These are phyloP conservation scores for Xanthoparmelia taractica DNA, from an alignment of 495 filamentous ascomycete genomes.

Conservation along the genomic window DNA sequence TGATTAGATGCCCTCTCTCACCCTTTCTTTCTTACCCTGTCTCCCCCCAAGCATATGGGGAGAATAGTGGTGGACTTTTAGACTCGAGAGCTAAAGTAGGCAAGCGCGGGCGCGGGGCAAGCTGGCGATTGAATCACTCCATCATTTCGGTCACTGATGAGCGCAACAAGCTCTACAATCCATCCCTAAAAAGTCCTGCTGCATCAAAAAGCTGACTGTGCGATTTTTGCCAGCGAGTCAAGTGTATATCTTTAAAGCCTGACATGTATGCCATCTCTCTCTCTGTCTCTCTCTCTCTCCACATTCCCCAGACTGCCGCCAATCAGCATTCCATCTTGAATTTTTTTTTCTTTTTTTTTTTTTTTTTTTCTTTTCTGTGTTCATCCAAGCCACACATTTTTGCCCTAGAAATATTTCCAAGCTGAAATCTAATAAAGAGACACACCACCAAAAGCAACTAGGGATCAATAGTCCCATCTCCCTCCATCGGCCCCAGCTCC, in stretches of 20 bases:
- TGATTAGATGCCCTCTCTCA: constrained; percentile 5
- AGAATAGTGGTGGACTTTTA: constrained; percentile 4
- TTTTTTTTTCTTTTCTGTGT: too few relatives aligned
- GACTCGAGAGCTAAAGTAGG: constrained; percentile 6
- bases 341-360: too few relatives aligned
- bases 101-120: constrained; percentile 4
- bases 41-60: not conserved
- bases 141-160: not conserved
- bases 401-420: too few relatives aligned
- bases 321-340: not conserved
- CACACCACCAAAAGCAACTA: too few relatives aligned
- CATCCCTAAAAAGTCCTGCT: not conserved
- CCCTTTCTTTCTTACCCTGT: not conserved
- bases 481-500: not conserved
- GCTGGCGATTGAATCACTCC: not conserved
- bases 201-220: not conserved
- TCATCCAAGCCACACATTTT: not conserved
- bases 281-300: not conserved
- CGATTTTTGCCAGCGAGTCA: not conserved
- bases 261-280: too few relatives aligned
- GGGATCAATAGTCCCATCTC: not conserved
- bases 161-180: not conserved
- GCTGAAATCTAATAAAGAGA: too few relatives aligned
- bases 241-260: not conserved
- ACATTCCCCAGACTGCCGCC: not conserved